Conservation (phyloP, 108 stramenopile species). For the Discostella stelligeroides region DNA sequence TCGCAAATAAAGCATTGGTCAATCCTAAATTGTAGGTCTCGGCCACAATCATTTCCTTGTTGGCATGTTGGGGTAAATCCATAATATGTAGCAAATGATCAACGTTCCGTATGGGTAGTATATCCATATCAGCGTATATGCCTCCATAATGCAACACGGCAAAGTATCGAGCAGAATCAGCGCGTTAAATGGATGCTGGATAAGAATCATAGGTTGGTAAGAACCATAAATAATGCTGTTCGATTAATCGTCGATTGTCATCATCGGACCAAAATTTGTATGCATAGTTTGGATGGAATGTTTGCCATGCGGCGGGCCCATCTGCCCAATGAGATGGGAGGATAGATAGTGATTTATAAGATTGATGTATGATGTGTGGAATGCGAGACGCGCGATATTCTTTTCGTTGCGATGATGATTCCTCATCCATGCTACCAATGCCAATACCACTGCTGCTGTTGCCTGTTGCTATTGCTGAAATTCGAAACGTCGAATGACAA, state of each 20-base stretch:
- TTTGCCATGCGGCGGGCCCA: constrained; percentile 4
- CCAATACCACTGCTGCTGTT: too few relatives aligned
- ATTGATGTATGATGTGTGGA: constrained; percentile 11
- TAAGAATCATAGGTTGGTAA: constrained; percentile 9
- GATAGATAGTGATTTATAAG: constrained; percentile 8
- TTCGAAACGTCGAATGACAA: too few relatives aligned
- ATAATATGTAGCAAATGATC: constrained; percentile 5
- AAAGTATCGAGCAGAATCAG: constrained; percentile 20
- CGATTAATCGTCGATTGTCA: constrained; percentile 2
- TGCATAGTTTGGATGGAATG: neutral
- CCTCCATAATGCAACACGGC: constrained; percentile 20
- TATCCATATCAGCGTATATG: constrained; percentile 28
- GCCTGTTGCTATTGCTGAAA: too few relatives aligned
- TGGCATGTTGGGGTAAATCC: constrained; percentile 2
- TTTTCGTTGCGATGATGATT: neutral
- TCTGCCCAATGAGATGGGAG: neutral
- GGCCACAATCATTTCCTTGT: constrained; percentile 34
- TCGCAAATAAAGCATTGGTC: constrained; percentile 29
- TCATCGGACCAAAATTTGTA: constrained; percentile 23
- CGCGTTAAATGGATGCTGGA: constrained; percentile 18
- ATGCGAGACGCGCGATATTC: neutral
- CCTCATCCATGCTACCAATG: neutral
- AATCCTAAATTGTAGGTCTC: constrained; percentile 28
- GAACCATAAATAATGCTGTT: constrained; percentile 16
- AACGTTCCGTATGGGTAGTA: constrained; percentile 11